phyloP scores from a whole-genome alignment of 495 filamentous ascomycete species.

The Lindgomyces ingoldianus region DNA sequence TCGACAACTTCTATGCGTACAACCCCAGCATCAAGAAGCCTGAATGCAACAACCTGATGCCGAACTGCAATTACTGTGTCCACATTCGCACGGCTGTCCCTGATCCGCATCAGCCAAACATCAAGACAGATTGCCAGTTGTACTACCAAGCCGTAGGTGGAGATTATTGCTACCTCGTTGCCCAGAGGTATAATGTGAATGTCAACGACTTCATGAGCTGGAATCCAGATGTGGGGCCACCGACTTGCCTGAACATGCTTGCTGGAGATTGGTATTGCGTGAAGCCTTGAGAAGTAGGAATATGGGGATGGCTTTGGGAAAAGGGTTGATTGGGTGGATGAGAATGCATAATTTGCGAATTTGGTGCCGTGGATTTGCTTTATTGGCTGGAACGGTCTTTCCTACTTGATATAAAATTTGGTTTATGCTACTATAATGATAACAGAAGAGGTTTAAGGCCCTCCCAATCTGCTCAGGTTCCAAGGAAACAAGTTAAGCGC shows the following conservation, averaged over 20 bases:
- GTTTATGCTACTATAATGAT: too few relatives aligned
- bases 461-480: too few relatives aligned
- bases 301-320: too few relatives aligned
- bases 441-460: too few relatives aligned
- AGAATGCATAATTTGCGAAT: too few relatives aligned
- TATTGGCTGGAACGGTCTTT: too few relatives aligned
- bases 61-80: neutral
- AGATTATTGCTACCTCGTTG: neutral
- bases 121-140: neutral
- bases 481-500: too few relatives aligned
- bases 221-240: neutral
- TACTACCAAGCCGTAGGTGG: neutral
- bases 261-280: neutral
- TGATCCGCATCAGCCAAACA: neutral
- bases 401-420: too few relatives aligned
- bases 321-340: too few relatives aligned
- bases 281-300: too few relatives aligned
- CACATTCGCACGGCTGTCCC: neutral
- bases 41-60: neutral
- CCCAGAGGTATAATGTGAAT: neutral
- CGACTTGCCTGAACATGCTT: slow-evolving; percentile 2
- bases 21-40: neutral
- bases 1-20: neutral
- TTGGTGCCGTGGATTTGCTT: too few relatives aligned
- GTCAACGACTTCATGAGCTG: neutral